Evolutionary conservation across 2,329 filamentous ascomycete genomes (phyloP).

Genomic region (Hypoxylon sp.): DNA sequence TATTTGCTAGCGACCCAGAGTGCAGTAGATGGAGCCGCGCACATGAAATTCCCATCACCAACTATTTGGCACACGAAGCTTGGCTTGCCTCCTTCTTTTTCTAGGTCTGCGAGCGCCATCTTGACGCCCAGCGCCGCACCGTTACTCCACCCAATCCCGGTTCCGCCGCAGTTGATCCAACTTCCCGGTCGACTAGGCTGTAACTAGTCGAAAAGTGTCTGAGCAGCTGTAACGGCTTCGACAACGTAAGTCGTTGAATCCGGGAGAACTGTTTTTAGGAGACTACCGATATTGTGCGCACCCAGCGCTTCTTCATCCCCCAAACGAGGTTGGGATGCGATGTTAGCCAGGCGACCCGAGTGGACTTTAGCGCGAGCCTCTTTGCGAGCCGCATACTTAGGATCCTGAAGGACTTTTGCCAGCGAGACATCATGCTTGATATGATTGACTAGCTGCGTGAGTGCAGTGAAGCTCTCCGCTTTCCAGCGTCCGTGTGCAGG

Average conservation of each 20-base stretch:
- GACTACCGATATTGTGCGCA: constrained; percentile 46
- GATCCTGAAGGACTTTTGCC: constrained; percentile 30
- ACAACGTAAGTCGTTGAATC: constrained; percentile 77
- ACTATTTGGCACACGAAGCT: constrained; percentile 65
- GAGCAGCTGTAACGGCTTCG: constrained; percentile 82
- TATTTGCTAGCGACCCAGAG: constrained; percentile 66
- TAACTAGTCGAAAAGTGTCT: constrained; percentile 78
- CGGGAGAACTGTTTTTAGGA: constrained; percentile 45
- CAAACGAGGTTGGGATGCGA: constrained; percentile 45
- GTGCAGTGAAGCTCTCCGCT: constrained; percentile 64
- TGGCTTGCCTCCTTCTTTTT: constrained; percentile 62
- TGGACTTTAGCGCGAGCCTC: constrained; percentile 38
- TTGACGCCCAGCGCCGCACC: constrained; percentile 84
- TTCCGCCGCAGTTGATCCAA: constrained; percentile 87
- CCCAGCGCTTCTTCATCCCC: constrained; percentile 45
- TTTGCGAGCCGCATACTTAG: constrained; percentile 53
- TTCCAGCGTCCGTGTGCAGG: constrained; percentile 66
- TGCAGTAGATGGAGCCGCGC: constrained; percentile 64
- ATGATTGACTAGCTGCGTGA: constrained; percentile 54
- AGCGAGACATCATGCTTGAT: constrained; percentile 42
- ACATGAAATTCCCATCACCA: constrained; percentile 66
- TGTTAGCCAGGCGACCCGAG: constrained; percentile 44
- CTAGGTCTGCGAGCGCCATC: constrained; percentile 70
- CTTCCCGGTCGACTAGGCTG: constrained; percentile 77
- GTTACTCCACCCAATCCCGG: constrained; percentile 85